Evolutionary conservation across 2,329 filamentous ascomycete genomes (phyloP), one percentile per base, ranked within the genome.

Genomic region (Diplocarpon rosae): DNA sequence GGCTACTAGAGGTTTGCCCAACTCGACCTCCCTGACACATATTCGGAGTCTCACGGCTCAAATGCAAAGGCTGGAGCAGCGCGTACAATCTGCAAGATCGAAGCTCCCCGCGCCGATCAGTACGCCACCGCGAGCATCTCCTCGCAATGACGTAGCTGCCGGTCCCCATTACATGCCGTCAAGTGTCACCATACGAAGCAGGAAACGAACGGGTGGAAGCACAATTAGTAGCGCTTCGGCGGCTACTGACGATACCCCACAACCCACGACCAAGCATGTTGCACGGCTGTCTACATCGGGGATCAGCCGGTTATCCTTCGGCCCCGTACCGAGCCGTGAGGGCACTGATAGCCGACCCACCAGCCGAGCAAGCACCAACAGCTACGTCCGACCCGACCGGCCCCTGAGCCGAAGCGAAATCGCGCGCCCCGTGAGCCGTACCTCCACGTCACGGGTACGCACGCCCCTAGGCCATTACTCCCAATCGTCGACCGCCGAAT

Each of bases 1-100:
- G 52, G 63, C 61, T 48, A 63, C 59, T 40, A 56, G 58, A 20
- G 58, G 57, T 3, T 14, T 78, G 32, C 73, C 76, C 20, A 69
- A 71, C 42, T 80, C 72, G 50, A 78, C 70, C 51, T 96, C 92
- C 1, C 76, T 98, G 39, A 84, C 85, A 53, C 92, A 98, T 62
- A 94, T 98, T 59, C 86, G 90, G 52, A 84, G 83, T 27, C 79
- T 98, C 52, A 95, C 93, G 47, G 89, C 87, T 24, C 92, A 96
- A 66, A 95, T 96, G 88, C 87, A 95, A 65, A 85, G 87, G 54
- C 80, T 98, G 49, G 92, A 96, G 63, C 86, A 92, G 51, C 78
- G 92, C 36, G 90, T 98, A 9, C 88, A 96, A 49, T 87, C 83
- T 17, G 92, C 83, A 14, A 80, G 88, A 55, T 95, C 90, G 32